Evolutionary conservation across 768 basidiomycete genomes (phyloP).

Genomic region (Nidularia sp.): DNA sequence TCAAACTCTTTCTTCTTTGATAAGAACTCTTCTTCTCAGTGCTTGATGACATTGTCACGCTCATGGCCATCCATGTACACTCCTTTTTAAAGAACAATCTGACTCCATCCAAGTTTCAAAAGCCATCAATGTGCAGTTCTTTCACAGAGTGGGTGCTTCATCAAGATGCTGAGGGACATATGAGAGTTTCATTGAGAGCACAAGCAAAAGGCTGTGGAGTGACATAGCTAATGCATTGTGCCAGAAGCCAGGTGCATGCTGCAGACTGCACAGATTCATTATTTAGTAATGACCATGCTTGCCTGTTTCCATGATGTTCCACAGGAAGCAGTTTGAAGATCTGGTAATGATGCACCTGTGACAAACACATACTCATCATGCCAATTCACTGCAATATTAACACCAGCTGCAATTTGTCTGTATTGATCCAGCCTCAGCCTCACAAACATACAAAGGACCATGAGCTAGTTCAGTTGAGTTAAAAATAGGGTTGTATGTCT

Average conservation of each 20-base stretch:
- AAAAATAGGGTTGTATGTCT: background rate
- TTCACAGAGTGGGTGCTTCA: slow-evolving; percentile 15
- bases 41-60: slow-evolving; percentile 23
- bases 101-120: slow-evolving; percentile 23
- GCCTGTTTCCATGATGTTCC: background rate
- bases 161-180: slow-evolving; percentile 22
- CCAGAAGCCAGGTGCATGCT: background rate
- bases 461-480: background rate
- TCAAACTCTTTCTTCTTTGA: background rate
- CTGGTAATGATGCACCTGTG: background rate
- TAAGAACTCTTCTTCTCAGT: background rate
- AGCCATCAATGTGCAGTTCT: slow-evolving; percentile 35
- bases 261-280: background rate
- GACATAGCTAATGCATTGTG: slow-evolving; percentile 7
- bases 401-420: background rate
- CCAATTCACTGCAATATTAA: background rate
- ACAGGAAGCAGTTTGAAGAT: background rate
- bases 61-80: slow-evolving; percentile 22
- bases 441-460: background rate
- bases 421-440: background rate
- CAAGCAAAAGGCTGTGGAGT: slow-evolving; percentile 17
- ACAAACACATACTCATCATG: background rate
- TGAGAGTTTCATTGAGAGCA: slow-evolving; percentile 20
- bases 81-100: slow-evolving; percentile 21
- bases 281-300: background rate